Base-by-base conservation (phyloP, 495 filamentous ascomycete genomes). In the Pyrenopolyporus hunteri region DNA sequence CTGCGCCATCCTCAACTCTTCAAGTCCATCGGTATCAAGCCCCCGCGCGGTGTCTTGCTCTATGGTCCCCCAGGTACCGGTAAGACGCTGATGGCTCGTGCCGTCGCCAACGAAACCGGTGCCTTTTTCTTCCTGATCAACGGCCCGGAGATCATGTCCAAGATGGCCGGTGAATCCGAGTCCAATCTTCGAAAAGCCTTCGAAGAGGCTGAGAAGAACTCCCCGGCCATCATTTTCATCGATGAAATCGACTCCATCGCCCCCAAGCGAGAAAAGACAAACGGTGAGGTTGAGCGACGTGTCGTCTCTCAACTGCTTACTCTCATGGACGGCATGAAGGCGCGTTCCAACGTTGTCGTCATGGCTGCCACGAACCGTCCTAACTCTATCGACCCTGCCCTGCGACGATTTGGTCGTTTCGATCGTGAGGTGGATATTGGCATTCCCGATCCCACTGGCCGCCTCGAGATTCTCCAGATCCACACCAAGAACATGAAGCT, bases 401-500 rank as follows among this genome's bases (percentile, higher is more conserved):
- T 98, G 58, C 92, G 94, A 70, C 93, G 94, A 63, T 97, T 96
- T 71, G 94, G 94, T 43, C 94, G 93, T 77, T 98, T 98, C 81
- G 93, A 97, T 76, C 94, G 93, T 76, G 93, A 98, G 74, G 93
- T 98, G 57, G 93, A 98, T 70, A 97, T 98, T 66, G 92, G 93
- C 63, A 97, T 98, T 62, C 93, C 93, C 28, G 93, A 98, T 77
- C 94, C 95, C 48, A 98, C 94, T 70, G 94, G 94, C 60, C 94
- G 95, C 85, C 89, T 98, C 36, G 94, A 98, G 81, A 97, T 98
- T 73, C 85, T 98, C 43, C 89, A 93, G 76, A 98, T 98, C 64
- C 94, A 98, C 82, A 98, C 95, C 67, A 98, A 98, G 87, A 98
- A 98, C 85, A 98, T 98, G 94, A 98, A 98, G 83, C 85, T 98